phyloP scores from a whole-genome alignment of 2,329 filamentous ascomycete species.

The Elsinoe batatas region DNA sequence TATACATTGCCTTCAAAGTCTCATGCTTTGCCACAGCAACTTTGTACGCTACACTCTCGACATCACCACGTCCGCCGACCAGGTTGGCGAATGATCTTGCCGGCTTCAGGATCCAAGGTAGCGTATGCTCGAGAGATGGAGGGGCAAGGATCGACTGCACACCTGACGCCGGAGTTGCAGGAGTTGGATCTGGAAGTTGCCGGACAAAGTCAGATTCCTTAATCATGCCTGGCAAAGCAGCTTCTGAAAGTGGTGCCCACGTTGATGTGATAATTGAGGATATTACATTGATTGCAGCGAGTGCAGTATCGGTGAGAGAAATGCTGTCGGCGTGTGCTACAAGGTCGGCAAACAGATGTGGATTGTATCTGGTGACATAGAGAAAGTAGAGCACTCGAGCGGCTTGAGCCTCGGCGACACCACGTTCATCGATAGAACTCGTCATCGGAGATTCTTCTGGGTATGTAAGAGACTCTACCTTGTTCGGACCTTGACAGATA shows the following conservation, averaged over 20 bases:
- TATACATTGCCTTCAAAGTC: slow-evolving; percentile 41
- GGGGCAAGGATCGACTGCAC: slow-evolving; percentile 44
- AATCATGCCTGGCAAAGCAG: slow-evolving; percentile 12
- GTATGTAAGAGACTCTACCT: slow-evolving; percentile 27
- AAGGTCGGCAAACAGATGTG: slow-evolving; percentile 44
- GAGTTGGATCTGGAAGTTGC: slow-evolving; percentile 24
- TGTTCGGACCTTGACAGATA: slow-evolving; percentile 45
- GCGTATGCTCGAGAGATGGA: slow-evolving; percentile 38
- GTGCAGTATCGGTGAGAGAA: slow-evolving; percentile 46
- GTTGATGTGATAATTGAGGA: slow-evolving; percentile 44
- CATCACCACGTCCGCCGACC: slow-evolving; percentile 48
- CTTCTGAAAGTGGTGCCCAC: slow-evolving; percentile 37
- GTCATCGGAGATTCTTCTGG: slow-evolving; percentile 23
- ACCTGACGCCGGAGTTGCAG: slow-evolving; percentile 32
- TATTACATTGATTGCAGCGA: slow-evolving; percentile 46
- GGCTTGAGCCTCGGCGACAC: slow-evolving; percentile 36
- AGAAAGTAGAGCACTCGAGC: slow-evolving; percentile 47
- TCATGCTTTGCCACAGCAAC: slow-evolving; percentile 50
- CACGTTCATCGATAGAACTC: slow-evolving; percentile 17
- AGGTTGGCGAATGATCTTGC: slow-evolving; percentile 48
- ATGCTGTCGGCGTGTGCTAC: slow-evolving; percentile 46
- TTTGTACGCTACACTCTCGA: slow-evolving; percentile 48
- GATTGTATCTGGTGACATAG: slow-evolving; percentile 40
- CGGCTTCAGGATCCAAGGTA: slow-evolving; percentile 49
- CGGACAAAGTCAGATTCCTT: slow-evolving; percentile 26